phyloP scores from a whole-genome alignment of 2,329 filamentous ascomycete genomes.

The Alternaria angustiovoidea region DNA sequence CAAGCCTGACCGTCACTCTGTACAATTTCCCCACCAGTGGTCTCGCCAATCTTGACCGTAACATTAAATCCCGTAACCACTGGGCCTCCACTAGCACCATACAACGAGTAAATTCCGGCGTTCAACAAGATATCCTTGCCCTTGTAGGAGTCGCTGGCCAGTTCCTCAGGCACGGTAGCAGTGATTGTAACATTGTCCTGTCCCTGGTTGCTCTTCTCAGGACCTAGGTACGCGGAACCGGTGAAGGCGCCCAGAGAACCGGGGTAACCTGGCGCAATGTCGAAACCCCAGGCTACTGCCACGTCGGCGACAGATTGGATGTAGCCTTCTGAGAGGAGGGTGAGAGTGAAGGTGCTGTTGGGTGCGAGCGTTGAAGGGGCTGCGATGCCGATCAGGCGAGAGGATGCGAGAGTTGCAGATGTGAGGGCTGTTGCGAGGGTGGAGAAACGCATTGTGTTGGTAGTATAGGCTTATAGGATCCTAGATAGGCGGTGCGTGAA shows the following conservation, averaged over 20 bases:
- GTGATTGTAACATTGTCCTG: conserved; percentile 34
- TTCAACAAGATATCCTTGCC: conserved; percentile 30
- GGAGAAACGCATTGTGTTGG: conserved; percentile 28
- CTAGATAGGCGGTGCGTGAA: background rate
- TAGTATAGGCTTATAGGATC: background rate
- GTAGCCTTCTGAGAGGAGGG: conserved; percentile 54
- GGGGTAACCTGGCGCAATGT: conserved; percentile 27
- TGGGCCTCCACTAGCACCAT: conserved; percentile 27
- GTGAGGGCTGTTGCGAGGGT: conserved; percentile 24
- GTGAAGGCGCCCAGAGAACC: conserved; percentile 42
- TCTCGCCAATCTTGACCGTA: conserved; percentile 26
- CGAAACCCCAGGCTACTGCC: conserved; percentile 55
- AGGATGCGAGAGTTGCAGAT: conserved; percentile 35
- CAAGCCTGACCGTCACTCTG: conserved; percentile 17
- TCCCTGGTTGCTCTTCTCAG: conserved; percentile 32
- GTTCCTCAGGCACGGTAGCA: conserved; percentile 21
- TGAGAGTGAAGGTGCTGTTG: conserved; percentile 49
- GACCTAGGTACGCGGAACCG: conserved; percentile 49
- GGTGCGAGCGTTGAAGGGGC: conserved; percentile 54
- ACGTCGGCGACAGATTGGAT: conserved; percentile 58
- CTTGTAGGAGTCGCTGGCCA: conserved; percentile 12
- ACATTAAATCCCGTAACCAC: conserved; percentile 31
- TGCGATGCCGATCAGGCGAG: conserved; percentile 56
- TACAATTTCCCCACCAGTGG: conserved; percentile 22
- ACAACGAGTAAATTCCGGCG: conserved; percentile 38